phyloP scores from a whole-genome alignment of 2,329 filamentous ascomycete species.

The Canariomyces notabilis region DNA sequence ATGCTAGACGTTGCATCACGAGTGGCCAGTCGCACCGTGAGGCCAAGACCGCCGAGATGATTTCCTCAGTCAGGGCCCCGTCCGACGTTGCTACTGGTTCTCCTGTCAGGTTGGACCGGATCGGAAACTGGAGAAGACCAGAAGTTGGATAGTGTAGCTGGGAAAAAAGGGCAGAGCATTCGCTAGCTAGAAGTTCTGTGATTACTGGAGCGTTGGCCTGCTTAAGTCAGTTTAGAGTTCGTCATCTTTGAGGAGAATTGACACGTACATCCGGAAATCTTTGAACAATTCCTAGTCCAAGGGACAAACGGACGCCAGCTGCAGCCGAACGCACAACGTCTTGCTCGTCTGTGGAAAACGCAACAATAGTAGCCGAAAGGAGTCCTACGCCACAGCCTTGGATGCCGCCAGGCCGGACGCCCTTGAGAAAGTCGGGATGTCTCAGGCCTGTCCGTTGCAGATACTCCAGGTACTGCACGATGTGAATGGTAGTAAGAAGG shows the following conservation, averaged over 20 bases:
- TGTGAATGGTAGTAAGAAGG: background rate
- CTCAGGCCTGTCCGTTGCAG: background rate
- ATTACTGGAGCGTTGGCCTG: too few relatives aligned
- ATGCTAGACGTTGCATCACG: background rate
- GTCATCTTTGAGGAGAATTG: too few relatives aligned
- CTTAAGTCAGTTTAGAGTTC: too few relatives aligned
- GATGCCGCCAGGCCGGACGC: background rate
- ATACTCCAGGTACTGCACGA: slow-evolving; percentile 2
- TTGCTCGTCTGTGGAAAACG: slow-evolving; percentile 4
- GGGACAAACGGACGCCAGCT: background rate
- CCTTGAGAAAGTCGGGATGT: slow-evolving; percentile 1
- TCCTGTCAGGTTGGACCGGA: slow-evolving; percentile 7
- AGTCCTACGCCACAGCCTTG: slow-evolving; percentile 1
- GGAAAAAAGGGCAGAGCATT: background rate
- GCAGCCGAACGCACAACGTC: slow-evolving; percentile 1
- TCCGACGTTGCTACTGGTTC: background rate
- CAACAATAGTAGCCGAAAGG: slow-evolving; percentile 2
- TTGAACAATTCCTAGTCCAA: slow-evolving; percentile 3
- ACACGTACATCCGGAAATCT: too few relatives aligned
- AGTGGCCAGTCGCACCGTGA: slow-evolving; percentile 7
- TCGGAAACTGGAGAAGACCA: background rate
- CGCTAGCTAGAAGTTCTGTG: too few relatives aligned
- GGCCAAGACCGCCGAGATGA: slow-evolving; percentile 6
- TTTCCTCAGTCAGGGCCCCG: slow-evolving; percentile 2
- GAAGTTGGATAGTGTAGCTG: slow-evolving; percentile 1